Conservation (phyloP, 495 filamentous ascomycete species). For the Aspergillus affinis region DNA sequence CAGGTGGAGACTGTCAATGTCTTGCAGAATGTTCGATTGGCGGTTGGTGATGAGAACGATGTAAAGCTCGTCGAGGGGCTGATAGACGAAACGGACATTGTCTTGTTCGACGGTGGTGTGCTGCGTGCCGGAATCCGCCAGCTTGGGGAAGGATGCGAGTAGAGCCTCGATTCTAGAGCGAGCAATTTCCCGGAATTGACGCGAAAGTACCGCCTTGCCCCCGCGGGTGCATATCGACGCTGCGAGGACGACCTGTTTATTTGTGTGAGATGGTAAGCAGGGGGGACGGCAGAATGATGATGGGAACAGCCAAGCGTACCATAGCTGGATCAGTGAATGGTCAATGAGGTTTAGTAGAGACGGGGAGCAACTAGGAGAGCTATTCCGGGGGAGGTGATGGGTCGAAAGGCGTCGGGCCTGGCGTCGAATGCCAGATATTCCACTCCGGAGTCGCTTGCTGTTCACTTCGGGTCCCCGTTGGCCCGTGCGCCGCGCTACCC, state of each 20-base stretch:
- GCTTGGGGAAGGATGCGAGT: constrained; percentile 94
- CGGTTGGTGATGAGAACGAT: constrained; percentile 99
- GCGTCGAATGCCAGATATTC: constrained; percentile 27
- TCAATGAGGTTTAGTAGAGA: not conserved
- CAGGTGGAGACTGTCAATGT: constrained; percentile 95
- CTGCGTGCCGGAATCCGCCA: constrained; percentile 89
- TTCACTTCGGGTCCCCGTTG: constrained; percentile 42
- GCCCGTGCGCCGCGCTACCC: constrained; percentile 39
- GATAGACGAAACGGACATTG: constrained; percentile 99
- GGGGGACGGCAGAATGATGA: constrained; percentile 2
- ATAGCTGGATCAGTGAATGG: constrained; percentile 6
- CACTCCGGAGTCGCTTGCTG: constrained; percentile 43
- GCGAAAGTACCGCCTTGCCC: constrained; percentile 93
- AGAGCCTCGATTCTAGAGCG: constrained; percentile 94
- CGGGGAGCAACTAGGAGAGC: not conserved
- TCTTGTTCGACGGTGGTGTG: constrained; percentile 98
- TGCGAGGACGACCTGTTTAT: constrained; percentile 85
- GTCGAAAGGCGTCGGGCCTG: not conserved
- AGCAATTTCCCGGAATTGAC: constrained; percentile 95
- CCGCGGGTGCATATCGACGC: constrained; percentile 98
- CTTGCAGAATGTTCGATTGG: constrained; percentile 98
- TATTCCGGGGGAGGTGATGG: not conserved
- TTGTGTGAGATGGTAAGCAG: constrained; percentile 25
- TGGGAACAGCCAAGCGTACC: constrained; percentile 15
- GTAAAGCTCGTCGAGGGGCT: constrained; percentile 97